These are phyloP conservation scores for Gynostemma pentaphyllum DNA, from an alignment of 306 rosid genomes.

Conservation along the genomic window DNA sequence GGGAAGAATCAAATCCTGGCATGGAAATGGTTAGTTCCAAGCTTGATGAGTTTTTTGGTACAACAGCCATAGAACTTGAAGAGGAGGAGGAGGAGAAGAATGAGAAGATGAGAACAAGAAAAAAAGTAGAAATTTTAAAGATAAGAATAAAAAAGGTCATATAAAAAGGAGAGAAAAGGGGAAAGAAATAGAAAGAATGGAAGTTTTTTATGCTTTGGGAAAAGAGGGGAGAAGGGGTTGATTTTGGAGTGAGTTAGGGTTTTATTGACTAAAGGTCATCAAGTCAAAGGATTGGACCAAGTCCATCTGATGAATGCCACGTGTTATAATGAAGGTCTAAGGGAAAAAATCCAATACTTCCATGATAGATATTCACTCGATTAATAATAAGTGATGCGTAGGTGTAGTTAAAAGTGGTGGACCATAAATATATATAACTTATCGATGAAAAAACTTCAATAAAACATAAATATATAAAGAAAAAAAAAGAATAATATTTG, in stretches of 20 bases:
- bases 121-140: background rate
- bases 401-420: no score
- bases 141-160: constrained; percentile 11
- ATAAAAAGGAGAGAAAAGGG: constrained; percentile 14
- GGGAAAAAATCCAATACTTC: background rate
- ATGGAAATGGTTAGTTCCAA: constrained; percentile 73
- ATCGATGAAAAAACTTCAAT: no score
- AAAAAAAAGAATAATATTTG: background rate
- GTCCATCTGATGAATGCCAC: constrained; percentile 28
- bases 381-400: no score
- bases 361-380: no score
- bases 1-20: constrained; percentile 57
- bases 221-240: background rate
- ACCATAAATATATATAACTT: no score
- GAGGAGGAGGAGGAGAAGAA: constrained; percentile 5
- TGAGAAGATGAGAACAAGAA: background rate
- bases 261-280: constrained; percentile 39
- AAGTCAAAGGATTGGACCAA: constrained; percentile 29
- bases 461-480: background rate
- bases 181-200: background rate
- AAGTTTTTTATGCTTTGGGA: background rate
- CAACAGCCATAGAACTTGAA: constrained; percentile 40
- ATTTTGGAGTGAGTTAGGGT: constrained; percentile 22
- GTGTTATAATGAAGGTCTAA: constrained; percentile 15
- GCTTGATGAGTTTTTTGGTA: constrained; percentile 44